phyloP scores from a whole-genome alignment of 2,329 filamentous ascomycete species.

The Cytospora piceae region DNA sequence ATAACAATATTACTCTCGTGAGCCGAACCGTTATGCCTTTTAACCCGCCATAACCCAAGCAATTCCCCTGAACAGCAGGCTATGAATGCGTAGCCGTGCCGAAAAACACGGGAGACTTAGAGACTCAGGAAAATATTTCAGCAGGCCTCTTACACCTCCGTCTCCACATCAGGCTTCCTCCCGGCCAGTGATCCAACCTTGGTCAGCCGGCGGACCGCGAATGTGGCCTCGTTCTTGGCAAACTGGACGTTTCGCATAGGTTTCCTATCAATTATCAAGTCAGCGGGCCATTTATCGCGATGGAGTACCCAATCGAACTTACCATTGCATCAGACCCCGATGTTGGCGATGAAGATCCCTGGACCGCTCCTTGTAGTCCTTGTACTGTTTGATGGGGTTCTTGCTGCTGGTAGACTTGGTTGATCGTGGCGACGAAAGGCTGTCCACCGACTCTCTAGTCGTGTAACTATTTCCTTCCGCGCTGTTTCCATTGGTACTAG shows the following conservation, averaged over 20 bases:
- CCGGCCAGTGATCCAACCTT: conserved; percentile 78
- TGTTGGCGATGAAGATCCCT: conserved; percentile 83
- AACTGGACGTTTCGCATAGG: conserved; percentile 85
- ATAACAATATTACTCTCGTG: neutral
- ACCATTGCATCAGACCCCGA: conserved; percentile 91
- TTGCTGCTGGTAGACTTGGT: conserved; percentile 42
- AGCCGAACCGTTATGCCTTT: neutral
- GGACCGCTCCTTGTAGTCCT: conserved; percentile 68
- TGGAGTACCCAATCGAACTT: conserved; percentile 21
- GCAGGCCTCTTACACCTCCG: conserved; percentile 56
- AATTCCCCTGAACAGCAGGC: neutral
- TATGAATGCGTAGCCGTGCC: neutral
- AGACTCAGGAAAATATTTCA: neutral
- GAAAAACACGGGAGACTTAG: neutral
- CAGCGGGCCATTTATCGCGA: neutral
- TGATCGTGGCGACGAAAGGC: conserved; percentile 13
- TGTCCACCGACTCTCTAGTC: conserved; percentile 32
- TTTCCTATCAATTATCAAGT: conserved; percentile 45
- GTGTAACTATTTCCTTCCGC: conserved; percentile 3
- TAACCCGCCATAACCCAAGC: neutral
- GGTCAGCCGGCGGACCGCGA: conserved; percentile 74
- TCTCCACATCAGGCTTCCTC: conserved; percentile 86
- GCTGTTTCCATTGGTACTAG: conserved; percentile 5
- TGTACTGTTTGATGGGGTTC: conserved; percentile 61
- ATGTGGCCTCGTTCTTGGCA: conserved; percentile 84